Base-by-base conservation (phyloP, 2,329 filamentous ascomycete species). In the Acephala macrosclerotiorum region DNA sequence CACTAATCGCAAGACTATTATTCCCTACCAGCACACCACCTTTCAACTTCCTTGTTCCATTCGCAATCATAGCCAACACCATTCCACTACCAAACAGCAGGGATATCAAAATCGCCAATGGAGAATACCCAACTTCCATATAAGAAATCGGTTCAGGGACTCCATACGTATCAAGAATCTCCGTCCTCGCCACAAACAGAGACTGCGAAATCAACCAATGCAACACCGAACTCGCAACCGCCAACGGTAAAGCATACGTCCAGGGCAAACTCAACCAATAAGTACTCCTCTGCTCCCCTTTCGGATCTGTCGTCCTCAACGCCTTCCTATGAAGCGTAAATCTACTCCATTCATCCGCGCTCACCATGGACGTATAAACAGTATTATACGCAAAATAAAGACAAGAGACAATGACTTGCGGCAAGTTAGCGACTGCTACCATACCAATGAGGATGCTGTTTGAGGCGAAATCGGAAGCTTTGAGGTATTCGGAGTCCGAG, bases 161-260 rank as follows among this genome's bases (percentile, higher is more conserved):
- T 7, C 67, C 66, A 36, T 18, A 38, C 2, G 62, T 60, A 18
- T 68, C 58, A 14, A 68, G 57, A 12, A 67, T 40, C 26, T 69
- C 66, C 0, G 81, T 78, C 2, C 78, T 73, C 0, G 79, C 79
- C 0, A 83, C 67, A 71, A 83, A 85, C 1, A 84, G 65, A 51
- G 78, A 79, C 65, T 83, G 81, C 0, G 82, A 85, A 3, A 83
- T 75, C 5, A 85, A 74, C 82, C 82, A 85, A 68, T 85, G 82
- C 61, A 84, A 72, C 1, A 81, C 3, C 0, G 73, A 76, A 1
- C 76, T 78, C 1, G 70, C 66, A 0, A 71, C 65, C 1, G 80
- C 73, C 1, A 84, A 70, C 0, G 82, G 79, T 0, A 84, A 60
- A 0, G 77, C 78, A 62, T 82, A 85, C 18, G 75, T 75, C 42